Evolutionary conservation across 495 filamentous ascomycete genomes (phyloP).

Genomic region (Aspergillus steynii): DNA sequence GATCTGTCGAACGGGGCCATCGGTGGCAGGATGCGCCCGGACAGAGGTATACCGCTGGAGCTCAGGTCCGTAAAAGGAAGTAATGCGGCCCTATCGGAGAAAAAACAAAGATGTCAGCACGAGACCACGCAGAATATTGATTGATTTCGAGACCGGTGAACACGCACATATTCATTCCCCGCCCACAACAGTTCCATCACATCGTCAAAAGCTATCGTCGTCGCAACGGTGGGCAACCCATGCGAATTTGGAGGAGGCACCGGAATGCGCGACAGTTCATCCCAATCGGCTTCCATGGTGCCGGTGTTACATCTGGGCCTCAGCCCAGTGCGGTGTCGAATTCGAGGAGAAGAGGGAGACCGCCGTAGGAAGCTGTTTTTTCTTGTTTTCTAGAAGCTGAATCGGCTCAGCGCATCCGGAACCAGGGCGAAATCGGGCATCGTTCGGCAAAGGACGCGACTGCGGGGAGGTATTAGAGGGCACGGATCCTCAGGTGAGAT

Average conservation of each 20-base stretch:
- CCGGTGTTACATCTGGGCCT: constrained; percentile 19
- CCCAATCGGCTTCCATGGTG: constrained; percentile 51
- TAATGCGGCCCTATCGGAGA: constrained; percentile 68
- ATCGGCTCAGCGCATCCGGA: constrained; percentile 31
- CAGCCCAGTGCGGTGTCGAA: constrained; percentile 5
- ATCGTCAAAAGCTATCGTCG: constrained; percentile 82
- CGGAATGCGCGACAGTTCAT: constrained; percentile 68
- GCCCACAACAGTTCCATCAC: constrained; percentile 87
- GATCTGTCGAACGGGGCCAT: constrained; percentile 75
- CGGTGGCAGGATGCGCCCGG: constrained; percentile 62
- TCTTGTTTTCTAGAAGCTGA: constrained; percentile 12
- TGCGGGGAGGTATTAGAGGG: constrained; percentile 36
- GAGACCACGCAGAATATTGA: background rate
- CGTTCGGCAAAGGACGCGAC: constrained; percentile 38
- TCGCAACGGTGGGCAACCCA: constrained; percentile 62
- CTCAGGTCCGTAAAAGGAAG: constrained; percentile 80
- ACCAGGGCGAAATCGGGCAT: constrained; percentile 38
- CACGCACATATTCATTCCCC: constrained; percentile 80
- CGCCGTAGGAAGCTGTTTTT: background rate
- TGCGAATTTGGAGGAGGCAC: constrained; percentile 66
- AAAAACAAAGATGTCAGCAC: constrained; percentile 12
- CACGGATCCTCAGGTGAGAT: background rate
- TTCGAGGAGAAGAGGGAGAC: background rate
- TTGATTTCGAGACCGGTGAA: background rate
- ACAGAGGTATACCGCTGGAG: constrained; percentile 79